These are phyloP conservation scores for Gillenia trifoliata DNA, from an alignment of 306 rosid genomes.

Conservation along the genomic window DNA sequence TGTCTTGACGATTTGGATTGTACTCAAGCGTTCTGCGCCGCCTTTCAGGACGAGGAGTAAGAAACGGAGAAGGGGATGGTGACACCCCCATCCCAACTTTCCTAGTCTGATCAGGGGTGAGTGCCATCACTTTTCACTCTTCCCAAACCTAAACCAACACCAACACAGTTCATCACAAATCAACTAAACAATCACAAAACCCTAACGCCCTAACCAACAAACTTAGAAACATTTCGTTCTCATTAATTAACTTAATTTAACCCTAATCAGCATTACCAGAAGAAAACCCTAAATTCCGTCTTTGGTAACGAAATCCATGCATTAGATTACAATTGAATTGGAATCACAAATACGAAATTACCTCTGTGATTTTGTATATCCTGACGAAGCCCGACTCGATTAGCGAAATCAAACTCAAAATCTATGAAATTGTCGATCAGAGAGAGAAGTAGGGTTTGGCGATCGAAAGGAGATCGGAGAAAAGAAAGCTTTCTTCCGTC, in stretches of 20 bases:
- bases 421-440: neutral
- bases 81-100: constrained; percentile 71
- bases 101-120: constrained; percentile 73
- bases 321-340: neutral
- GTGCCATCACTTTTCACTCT: constrained; percentile 33
- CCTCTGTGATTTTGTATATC: neutral
- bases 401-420: neutral
- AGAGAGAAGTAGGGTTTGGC: neutral
- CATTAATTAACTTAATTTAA: neutral
- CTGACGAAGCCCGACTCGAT: neutral
- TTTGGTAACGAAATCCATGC: neutral
- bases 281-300: constrained; percentile 3
- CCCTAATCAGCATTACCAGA: neutral
- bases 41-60: constrained; percentile 86
- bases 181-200: neutral
- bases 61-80: constrained; percentile 72
- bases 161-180: neutral
- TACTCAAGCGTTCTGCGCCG: constrained; percentile 64
- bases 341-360: neutral
- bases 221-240: neutral
- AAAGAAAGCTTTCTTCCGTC: neutral
- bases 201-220: neutral
- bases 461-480: neutral
- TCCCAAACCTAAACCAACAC: constrained; percentile 2
- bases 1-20: constrained; percentile 48